These are phyloP conservation scores for Kwoniella bestiolae DNA, from an alignment of 768 basidiomycete genomes.

Conservation along the genomic window DNA sequence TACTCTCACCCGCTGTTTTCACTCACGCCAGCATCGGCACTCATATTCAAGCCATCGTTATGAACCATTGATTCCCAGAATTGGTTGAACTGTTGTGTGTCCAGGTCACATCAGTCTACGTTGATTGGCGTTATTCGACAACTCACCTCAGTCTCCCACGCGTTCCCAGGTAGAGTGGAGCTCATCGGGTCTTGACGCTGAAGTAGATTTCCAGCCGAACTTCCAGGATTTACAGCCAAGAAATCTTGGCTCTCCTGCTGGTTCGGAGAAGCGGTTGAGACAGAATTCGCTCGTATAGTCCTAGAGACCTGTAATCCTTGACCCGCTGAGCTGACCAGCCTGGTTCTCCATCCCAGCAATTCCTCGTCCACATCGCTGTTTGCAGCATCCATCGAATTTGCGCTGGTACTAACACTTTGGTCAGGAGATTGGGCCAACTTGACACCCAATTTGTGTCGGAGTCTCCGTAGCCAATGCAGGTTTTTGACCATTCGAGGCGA, in stretches of 20 bases:
- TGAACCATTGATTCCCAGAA: conserved; percentile 1
- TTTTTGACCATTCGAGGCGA: conserved; percentile 23
- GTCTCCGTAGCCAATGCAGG: conserved; percentile 24
- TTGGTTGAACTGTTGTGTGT: not conserved
- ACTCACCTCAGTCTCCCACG: not conserved
- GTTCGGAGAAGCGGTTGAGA: not conserved
- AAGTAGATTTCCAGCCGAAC: not conserved
- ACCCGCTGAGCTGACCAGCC: not conserved
- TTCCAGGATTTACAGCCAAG: not conserved
- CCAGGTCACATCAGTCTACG: too few relatives aligned
- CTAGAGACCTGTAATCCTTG: not conserved
- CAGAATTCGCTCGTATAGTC: not conserved
- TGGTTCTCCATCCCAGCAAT: conserved; percentile 4
- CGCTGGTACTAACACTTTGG: not conserved
- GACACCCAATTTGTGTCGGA: conserved; percentile 8
- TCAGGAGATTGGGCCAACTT: not conserved
- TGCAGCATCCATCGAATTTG: not conserved
- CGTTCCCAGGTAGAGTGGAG: not conserved
- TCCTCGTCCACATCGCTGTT: not conserved
- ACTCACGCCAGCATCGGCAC: not conserved
- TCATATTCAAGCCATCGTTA: not conserved
- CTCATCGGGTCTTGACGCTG: not conserved
- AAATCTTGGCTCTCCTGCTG: not conserved
- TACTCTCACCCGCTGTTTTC: not conserved
- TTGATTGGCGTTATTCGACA: too few relatives aligned